Evolutionary conservation across 495 filamentous ascomycete genomes (phyloP), one percentile per base, ranked within the genome.

Genomic region (Niebla homalea): DNA sequence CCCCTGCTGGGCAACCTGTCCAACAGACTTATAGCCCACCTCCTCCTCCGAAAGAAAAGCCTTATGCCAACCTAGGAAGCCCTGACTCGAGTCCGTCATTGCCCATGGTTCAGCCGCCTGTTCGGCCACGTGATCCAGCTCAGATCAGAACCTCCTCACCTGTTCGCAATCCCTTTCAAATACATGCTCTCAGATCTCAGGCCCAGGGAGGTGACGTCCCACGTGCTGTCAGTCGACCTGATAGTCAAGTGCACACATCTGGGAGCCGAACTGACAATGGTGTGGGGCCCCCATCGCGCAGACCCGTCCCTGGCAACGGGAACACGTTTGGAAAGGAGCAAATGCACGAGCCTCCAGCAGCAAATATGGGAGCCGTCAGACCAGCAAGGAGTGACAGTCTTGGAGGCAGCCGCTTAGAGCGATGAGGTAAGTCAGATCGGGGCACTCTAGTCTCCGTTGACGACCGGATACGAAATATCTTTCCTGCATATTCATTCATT

Each of bases 101-200:
- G 36, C 45, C 14, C 44, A 53, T 43, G 16, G 25, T 19, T 43
- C 51, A 22, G 15, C 25, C 22, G 16, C 47, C 11, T 15, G 29
- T 52, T 20, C 19, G 35, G 5, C 29, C 55, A 46, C 45, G 47
- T 19, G 52, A 43, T 8, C 21, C 39, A 10, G 29, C 43, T 10
- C 45, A 48, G 26, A 48, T 48, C 3, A 49, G 44, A 19, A 42
- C 44, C 29, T 21, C 49, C 3, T 55, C 46, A 10, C 49, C 53
- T 6, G 35, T 55, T 19, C 43, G 36, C 8, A 58, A 55, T 21
- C 56, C 53, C 7, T 58, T 53, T 38, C 53, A 52, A 35, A 43
- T 58, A 15, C 39, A 58, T 15, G 56, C 53, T 4, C n/a, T 58
- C 18, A 52, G 56, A 6, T 48, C 43, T 5, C 56, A 58, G 37